These are phyloP conservation scores for Neonectria hederae DNA, from an alignment of 2,329 filamentous ascomycete genomes.

Conservation along the genomic window DNA sequence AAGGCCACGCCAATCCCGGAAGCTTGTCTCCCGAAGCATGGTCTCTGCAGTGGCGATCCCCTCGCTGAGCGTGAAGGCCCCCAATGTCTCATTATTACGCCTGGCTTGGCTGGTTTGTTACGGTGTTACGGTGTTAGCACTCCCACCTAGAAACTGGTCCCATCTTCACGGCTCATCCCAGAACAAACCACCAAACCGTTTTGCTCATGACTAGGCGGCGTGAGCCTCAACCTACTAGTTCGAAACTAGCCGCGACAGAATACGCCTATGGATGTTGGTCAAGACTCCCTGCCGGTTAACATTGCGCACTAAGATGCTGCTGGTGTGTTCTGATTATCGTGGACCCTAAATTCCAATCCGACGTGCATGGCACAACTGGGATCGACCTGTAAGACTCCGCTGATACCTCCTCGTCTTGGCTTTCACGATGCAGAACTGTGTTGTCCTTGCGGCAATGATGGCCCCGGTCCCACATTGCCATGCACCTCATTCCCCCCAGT, in stretches of 20 bases:
- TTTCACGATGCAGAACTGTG: conserved; percentile 13
- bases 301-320: no score
- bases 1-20: conserved; percentile 16
- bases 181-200: neutral
- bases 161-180: neutral
- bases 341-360: conserved; percentile 11
- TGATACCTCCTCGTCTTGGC: conserved; percentile 9
- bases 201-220: conserved; percentile 1
- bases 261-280: neutral
- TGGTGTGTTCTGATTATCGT: neutral
- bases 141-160: neutral
- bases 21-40: conserved; percentile 5
- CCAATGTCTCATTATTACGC: conserved; percentile 1
- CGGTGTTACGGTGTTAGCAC: neutral
- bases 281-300: neutral
- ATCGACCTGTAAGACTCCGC: conserved; percentile 3
- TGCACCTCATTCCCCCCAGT: neutral
- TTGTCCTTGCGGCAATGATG: conserved; percentile 18
- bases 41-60: conserved; percentile 19
- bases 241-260: neutral
- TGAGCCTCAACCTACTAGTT: conserved; percentile 7
- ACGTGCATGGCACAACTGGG: conserved; percentile 1
- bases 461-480: conserved; percentile 8
- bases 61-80: neutral
- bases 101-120: neutral